phyloP scores from a whole-genome alignment of 2,329 filamentous ascomycete species.

The Epicoccum nigrum region DNA sequence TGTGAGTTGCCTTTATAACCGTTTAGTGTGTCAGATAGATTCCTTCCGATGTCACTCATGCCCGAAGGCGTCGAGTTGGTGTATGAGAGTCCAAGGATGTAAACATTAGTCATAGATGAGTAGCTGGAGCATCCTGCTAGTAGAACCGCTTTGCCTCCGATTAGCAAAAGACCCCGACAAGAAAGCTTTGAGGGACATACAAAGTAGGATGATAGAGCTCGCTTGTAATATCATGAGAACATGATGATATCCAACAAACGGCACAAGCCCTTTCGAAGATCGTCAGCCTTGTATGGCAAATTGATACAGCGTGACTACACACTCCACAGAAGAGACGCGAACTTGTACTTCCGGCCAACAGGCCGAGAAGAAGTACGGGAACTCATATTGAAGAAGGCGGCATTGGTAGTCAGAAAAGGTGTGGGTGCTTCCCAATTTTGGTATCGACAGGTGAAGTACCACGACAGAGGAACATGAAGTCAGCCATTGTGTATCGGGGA shows the following conservation, averaged over 20 bases:
- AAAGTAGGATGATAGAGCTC: conserved; percentile 89
- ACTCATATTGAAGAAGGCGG: no score
- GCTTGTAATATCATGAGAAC: conserved; percentile 97
- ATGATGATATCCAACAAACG: conserved; percentile 74
- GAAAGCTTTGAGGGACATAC: conserved; percentile 62
- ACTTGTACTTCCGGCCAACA: neutral
- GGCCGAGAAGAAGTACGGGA: no score
- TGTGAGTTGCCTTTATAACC: conserved; percentile 86
- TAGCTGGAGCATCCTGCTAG: conserved; percentile 96
- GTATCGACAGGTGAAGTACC: no score
- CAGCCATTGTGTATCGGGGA: no score
- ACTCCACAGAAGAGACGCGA: neutral
- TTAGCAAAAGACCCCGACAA: neutral
- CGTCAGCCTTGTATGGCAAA: conserved; percentile 9
- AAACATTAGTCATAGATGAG: conserved; percentile 93
- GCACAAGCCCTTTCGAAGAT: conserved; percentile 60
- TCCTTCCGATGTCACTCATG: conserved; percentile 87
- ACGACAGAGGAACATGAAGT: no score
- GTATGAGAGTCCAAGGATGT: conserved; percentile 96
- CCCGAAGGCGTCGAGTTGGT: conserved; percentile 80
- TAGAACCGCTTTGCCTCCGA: conserved; percentile 71
- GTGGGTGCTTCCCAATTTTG: no score
- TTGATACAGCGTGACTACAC: neutral
- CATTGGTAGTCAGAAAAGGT: no score
- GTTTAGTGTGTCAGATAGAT: conserved; percentile 79